phyloP scores from a whole-genome alignment of 768 basidiomycete genomes.

The Mycena latifolia region DNA sequence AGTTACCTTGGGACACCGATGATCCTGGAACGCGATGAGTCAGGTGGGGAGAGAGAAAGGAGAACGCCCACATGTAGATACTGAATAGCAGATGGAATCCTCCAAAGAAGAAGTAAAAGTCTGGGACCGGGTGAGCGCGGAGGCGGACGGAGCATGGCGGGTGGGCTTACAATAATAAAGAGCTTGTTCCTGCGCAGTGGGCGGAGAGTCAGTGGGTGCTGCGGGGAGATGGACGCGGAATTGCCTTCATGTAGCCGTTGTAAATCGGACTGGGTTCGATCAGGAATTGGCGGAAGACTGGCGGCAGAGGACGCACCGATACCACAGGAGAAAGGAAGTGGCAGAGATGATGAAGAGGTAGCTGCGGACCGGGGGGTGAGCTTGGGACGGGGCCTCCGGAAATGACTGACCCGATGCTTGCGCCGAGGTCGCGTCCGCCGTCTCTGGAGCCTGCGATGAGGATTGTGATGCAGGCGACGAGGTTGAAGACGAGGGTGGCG shows the following conservation, averaged over 20 bases:
- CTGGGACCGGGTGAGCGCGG: constrained; percentile 59
- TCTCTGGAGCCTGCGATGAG: constrained; percentile 82
- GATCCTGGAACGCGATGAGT: constrained; percentile 69
- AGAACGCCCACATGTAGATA: constrained; percentile 81
- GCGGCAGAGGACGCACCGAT: constrained; percentile 69
- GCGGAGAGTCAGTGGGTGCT: constrained; percentile 40
- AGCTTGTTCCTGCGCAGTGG: constrained; percentile 80
- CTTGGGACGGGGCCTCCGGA: constrained; percentile 16
- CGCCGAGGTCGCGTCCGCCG: constrained; percentile 85
- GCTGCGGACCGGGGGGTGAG: constrained; percentile 55
- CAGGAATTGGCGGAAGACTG: constrained; percentile 26
- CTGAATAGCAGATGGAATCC: constrained; percentile 96
- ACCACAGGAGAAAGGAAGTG: constrained; percentile 94
- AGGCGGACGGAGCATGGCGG: constrained; percentile 41
- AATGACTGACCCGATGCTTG: constrained; percentile 79
- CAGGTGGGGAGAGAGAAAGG: constrained; percentile 44
- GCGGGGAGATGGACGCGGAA: constrained; percentile 36
- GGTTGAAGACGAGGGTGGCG: constrained; percentile 86
- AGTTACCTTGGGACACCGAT: constrained; percentile 91
- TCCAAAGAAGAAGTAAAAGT: constrained; percentile 96
- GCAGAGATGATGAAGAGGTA: constrained; percentile 84
- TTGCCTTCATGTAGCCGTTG: constrained; percentile 96
- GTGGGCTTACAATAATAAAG: constrained; percentile 86
- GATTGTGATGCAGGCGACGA: constrained; percentile 90
- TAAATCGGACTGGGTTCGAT: constrained; percentile 82